These are phyloP conservation scores for Boletus subluridellus DNA, from an alignment of 1,284 basidiomycete genomes.

Conservation along the genomic window DNA sequence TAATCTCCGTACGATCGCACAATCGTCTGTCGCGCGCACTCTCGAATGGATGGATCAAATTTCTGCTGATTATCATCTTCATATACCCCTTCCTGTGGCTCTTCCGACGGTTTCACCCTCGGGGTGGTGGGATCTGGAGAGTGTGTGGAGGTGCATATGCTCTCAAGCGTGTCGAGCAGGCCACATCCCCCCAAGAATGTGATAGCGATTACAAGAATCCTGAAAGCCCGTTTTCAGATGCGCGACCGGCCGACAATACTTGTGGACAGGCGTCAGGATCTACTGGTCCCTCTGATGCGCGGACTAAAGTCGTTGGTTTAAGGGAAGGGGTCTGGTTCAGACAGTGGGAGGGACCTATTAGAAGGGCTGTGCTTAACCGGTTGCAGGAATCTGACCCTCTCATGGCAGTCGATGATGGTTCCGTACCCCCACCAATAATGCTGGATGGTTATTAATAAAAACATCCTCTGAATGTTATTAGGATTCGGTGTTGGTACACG, in stretches of 20 bases:
- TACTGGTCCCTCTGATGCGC: slow-evolving; percentile 28
- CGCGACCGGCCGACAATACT: slow-evolving; percentile 23
- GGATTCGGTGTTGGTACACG: not conserved
- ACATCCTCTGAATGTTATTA: not conserved
- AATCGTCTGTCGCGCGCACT: slow-evolving; percentile 58
- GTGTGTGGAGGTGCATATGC: slow-evolving; percentile 68
- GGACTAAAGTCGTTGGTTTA: slow-evolving; percentile 47
- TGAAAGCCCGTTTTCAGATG: slow-evolving; percentile 17
- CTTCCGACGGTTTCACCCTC: slow-evolving; percentile 56
- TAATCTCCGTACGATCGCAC: slow-evolving; percentile 58
- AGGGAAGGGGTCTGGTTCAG: slow-evolving; percentile 76
- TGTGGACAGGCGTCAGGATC: slow-evolving; percentile 11
- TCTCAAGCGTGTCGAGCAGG: slow-evolving; percentile 46
- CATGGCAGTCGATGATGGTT: slow-evolving; percentile 16
- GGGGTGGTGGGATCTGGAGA: slow-evolving; percentile 63
- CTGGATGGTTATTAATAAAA: slow-evolving; percentile 36
- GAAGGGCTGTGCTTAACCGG: slow-evolving; percentile 44
- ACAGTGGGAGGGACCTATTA: slow-evolving; percentile 68
- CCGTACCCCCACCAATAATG: slow-evolving; percentile 9
- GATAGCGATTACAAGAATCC: slow-evolving; percentile 12
- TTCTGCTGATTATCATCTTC: slow-evolving; percentile 59
- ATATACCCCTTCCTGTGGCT: slow-evolving; percentile 75
- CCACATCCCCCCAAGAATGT: slow-evolving; percentile 30
- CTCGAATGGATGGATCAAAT: slow-evolving; percentile 62
- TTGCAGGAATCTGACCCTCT: slow-evolving; percentile 31